Base-by-base conservation (phyloP, 129 eudicot genomes). In the Cynara cardunculus region DNA sequence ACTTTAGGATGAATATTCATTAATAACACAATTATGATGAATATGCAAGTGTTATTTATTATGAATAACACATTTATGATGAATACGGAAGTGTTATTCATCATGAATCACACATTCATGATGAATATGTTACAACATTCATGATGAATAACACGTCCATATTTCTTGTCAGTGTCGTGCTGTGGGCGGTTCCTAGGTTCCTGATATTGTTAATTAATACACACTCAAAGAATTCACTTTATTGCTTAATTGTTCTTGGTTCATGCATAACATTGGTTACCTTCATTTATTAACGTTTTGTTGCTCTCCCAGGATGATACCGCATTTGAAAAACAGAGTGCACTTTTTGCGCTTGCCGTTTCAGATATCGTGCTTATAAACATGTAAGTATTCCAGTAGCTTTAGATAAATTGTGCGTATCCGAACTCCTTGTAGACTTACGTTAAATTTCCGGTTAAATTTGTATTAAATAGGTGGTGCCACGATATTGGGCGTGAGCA, bases 401-500 rank as follows among this genome's bases (percentile, higher is more conserved):
- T 71, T 25, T 19, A 53, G 9, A 80, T 32, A 22, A 19, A 2
- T 1, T 66, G 21, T 81, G 34, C 62, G 46, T n/a, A 44, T 80
- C 28, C 69, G 19, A 46, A 46, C 24, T 34, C 30, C 68, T 65
- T 41, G 21, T 19, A 76, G 37, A 72, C 49, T 65, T 61, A 5
- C 28, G 68, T 68, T 64, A 14, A 0, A 12, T 71, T 78, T 31
- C 24, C 2, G 30, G n/a, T 28, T 71, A 32, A 56, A 30, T 71
- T 84, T 70, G 35, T 83, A 25, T 68, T 81, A 14, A 27, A 10
- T 75, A 91, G 97, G 97, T 91, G 97, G 97, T 91, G 97, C 75
- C 97, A 91, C 84, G 97, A 91, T 85, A 91, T 91, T 71, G 98
- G 98, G 30, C 98, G 98, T 78, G 98, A 93, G 84, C 98, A 93